Percentiles rank a stretch among this genome's conserved stretches.
phyloP scores from a whole-genome alignment of 2,329 filamentous ascomycete genomes.

The Ceratocystis lukuohia region DNA sequence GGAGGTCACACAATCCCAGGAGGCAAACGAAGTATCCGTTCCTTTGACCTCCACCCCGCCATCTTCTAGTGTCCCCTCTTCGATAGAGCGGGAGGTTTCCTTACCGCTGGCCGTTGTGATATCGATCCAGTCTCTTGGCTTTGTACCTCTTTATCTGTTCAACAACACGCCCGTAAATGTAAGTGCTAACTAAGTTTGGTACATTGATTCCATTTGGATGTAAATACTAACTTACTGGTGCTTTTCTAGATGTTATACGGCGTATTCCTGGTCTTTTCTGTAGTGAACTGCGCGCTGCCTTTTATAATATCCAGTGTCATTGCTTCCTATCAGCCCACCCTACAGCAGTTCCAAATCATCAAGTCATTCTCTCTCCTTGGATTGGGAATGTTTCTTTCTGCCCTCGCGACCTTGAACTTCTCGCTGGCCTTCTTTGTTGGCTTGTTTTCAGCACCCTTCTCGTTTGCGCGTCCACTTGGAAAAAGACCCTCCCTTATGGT shows the following conservation, averaged over 20 bases:
- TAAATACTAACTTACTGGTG: constrained; percentile 8
- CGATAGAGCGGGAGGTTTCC: constrained; percentile 52
- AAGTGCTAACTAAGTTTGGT: constrained; percentile 26
- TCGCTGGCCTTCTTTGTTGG: constrained; percentile 77
- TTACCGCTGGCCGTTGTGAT: constrained; percentile 62
- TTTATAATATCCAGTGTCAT: constrained; percentile 43
- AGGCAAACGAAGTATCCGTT: neutral
- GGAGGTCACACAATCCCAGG: neutral
- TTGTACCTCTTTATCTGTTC: constrained; percentile 75
- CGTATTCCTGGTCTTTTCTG: constrained; percentile 45
- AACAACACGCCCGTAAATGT: constrained; percentile 58
- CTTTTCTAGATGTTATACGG: constrained; percentile 40
- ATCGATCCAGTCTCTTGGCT: constrained; percentile 59
- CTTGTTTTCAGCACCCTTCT: constrained; percentile 61
- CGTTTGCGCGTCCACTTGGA: constrained; percentile 49
- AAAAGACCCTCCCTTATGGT: constrained; percentile 31
- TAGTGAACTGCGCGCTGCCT: constrained; percentile 43
- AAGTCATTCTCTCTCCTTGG: constrained; percentile 88
- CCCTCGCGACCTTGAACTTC: constrained; percentile 92
- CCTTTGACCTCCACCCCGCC: neutral
- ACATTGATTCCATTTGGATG: neutral
- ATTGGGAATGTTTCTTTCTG: constrained; percentile 80
- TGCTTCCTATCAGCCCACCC: constrained; percentile 38
- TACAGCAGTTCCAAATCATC: constrained; percentile 62
- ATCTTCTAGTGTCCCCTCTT: neutral